Percentiles rank a stretch among this genome's conserved stretches.
These are phyloP conservation scores for Trichoderma lentiforme DNA, from an alignment of 2,329 filamentous ascomycete species.

Conservation along the genomic window DNA sequence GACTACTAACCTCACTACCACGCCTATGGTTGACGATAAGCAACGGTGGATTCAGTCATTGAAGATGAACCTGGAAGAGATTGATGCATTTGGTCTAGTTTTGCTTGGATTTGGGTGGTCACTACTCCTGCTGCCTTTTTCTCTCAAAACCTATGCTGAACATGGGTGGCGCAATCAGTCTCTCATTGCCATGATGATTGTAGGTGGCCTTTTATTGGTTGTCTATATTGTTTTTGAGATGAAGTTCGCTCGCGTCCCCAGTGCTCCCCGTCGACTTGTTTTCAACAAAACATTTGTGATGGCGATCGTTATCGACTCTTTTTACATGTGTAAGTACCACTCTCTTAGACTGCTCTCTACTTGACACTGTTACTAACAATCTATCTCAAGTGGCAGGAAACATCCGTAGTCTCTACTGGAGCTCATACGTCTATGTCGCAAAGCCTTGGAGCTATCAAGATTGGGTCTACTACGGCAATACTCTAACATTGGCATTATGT, in stretches of 20 bases:
- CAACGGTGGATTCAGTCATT: constrained; percentile 25
- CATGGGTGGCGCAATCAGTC: constrained; percentile 40
- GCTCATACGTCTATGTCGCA: constrained; percentile 34
- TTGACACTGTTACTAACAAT: not conserved
- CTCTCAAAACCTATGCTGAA: constrained; percentile 44
- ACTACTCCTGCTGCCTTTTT: constrained; percentile 67
- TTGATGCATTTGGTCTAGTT: constrained; percentile 38
- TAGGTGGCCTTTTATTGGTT: constrained; percentile 39
- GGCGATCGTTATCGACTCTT: constrained; percentile 30
- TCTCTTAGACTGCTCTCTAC: not conserved
- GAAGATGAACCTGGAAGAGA: constrained; percentile 41
- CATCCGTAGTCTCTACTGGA: constrained; percentile 32
- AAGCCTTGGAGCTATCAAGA: constrained; percentile 34
- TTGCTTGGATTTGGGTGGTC: constrained; percentile 48
- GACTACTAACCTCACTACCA: not conserved
- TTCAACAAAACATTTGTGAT: constrained; percentile 33
- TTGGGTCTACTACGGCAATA: constrained; percentile 37
- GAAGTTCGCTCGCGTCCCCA: constrained; percentile 28
- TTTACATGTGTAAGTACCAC: constrained; percentile 25
- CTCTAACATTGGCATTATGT: constrained; percentile 35
- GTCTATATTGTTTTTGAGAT: constrained; percentile 47
- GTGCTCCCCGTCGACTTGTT: constrained; percentile 27
- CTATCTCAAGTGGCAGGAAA: constrained; percentile 27
- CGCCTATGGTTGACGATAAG: constrained; percentile 22
- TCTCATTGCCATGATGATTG: constrained; percentile 42